Conservation (phyloP, 306 rosid genomes). For the Comarum palustre region DNA sequence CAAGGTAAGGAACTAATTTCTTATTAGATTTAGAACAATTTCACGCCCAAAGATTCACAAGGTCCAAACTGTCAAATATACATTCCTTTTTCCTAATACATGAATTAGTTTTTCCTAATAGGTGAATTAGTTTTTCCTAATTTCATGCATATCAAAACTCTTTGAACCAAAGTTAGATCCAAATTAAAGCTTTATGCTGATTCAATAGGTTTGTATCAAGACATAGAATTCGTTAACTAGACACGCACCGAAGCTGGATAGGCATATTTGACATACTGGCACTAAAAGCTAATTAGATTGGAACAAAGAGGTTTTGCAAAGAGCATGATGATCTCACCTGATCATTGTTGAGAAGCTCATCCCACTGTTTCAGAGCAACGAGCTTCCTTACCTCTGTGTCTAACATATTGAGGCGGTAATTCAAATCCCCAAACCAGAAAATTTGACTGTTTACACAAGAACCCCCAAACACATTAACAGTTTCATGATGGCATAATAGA, state of each 20-base stretch:
- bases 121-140: not conserved
- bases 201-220: not conserved
- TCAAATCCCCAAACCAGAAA: conserved; percentile 96
- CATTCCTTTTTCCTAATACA: not conserved
- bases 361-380: conserved; percentile 65
- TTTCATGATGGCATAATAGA: conserved; percentile 15
- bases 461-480: conserved; percentile 21
- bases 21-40: not conserved
- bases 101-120: not conserved
- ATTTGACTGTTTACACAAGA: conserved; percentile 60
- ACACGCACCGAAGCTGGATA: not conserved
- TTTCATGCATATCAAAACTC: not conserved
- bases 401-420: conserved; percentile 76
- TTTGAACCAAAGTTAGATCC: not conserved
- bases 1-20: too few species aligned
- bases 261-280: not conserved
- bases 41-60: not conserved
- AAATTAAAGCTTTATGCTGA: not conserved
- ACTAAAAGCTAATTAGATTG: not conserved
- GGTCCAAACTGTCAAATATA: not conserved
- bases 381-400: conserved; percentile 58
- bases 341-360: conserved; percentile 65
- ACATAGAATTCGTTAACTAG: not conserved
- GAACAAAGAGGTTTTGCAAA: not conserved
- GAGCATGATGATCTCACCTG: conserved; percentile 53